Conservation (phyloP, 2,329 filamentous ascomycete genomes). For the Emydomyces testavorans region DNA sequence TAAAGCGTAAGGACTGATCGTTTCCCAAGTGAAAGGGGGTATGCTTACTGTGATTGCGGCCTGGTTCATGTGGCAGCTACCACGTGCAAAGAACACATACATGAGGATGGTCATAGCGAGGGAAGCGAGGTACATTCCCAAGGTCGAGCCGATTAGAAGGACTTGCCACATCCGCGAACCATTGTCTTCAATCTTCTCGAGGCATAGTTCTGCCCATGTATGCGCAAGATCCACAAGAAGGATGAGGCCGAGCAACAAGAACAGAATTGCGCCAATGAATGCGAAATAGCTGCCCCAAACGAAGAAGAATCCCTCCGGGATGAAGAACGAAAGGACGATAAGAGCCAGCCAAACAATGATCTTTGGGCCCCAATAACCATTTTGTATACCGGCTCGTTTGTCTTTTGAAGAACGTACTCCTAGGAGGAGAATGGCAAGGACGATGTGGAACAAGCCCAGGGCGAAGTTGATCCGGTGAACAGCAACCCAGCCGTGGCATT, state of each 20-base stretch:
- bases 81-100: slow-evolving; percentile 86
- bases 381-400: slow-evolving; percentile 77
- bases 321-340: slow-evolving; percentile 85
- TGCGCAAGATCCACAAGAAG: slow-evolving; percentile 91
- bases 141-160: slow-evolving; percentile 78
- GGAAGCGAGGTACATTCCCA: slow-evolving; percentile 85
- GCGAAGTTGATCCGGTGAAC: slow-evolving; percentile 98
- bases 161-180: slow-evolving; percentile 77
- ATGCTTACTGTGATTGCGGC: slow-evolving; percentile 64
- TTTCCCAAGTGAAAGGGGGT: background rate
- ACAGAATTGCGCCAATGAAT: slow-evolving; percentile 77
- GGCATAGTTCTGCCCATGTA: slow-evolving; percentile 92
- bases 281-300: slow-evolving; percentile 93
- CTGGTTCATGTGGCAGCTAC: slow-evolving; percentile 88
- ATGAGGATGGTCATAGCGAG: slow-evolving; percentile 91
- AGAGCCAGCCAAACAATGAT: slow-evolving; percentile 77
- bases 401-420: slow-evolving; percentile 81
- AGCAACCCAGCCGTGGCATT: slow-evolving; percentile 91
- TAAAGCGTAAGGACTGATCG: slow-evolving; percentile 16
- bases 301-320: slow-evolving; percentile 88
- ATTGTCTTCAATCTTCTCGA: slow-evolving; percentile 80
- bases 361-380: slow-evolving; percentile 99
- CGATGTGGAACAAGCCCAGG: slow-evolving; percentile 81
- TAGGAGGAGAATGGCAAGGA: slow-evolving; percentile 72
- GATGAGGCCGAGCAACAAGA: slow-evolving; percentile 83